Conservation (phyloP, 257 asterid species). For the Penstemon barbatus region DNA sequence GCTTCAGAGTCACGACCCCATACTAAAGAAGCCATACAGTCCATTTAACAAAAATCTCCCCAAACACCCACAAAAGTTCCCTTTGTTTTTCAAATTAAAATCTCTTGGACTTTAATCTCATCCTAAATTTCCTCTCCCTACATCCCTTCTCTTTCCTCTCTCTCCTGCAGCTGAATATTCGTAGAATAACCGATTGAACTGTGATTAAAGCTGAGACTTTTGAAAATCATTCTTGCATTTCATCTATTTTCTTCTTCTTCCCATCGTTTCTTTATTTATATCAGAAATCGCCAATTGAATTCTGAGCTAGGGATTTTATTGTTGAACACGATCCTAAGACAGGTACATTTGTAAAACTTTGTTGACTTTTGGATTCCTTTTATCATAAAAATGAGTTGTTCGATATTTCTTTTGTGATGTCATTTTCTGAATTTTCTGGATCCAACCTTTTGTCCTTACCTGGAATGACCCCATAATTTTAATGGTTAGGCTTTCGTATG, state of each 20-base stretch:
- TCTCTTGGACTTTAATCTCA: not conserved
- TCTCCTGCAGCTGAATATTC: not conserved
- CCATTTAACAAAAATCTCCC: no score
- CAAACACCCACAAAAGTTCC: no score
- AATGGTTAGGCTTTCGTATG: not conserved
- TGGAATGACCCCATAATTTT: constrained; percentile 7
- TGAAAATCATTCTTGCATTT: not conserved
- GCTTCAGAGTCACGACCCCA: no score
- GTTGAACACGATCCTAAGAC: constrained; percentile 5
- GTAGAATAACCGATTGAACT: no score
- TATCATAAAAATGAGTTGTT: not conserved
- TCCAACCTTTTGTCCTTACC: constrained; percentile 26
- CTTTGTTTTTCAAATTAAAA: no score
- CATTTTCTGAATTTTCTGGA: constrained; percentile 26
- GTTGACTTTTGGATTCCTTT: not conserved
- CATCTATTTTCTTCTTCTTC: not conserved
- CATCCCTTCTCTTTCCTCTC: not conserved
- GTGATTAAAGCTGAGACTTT: not conserved
- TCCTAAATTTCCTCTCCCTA: constrained; percentile 1
- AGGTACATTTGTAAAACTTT: not conserved
- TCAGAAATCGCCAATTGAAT: not conserved
- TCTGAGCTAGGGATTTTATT: constrained; percentile 14
- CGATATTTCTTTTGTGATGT: constrained; percentile 5
- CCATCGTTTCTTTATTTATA: not conserved
- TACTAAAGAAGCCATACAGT: no score